Evolutionary conservation across 1,139 yeast genomes (phyloP), one percentile per base, ranked within the genome.

Genomic region (Pichia norvegensis): DNA sequence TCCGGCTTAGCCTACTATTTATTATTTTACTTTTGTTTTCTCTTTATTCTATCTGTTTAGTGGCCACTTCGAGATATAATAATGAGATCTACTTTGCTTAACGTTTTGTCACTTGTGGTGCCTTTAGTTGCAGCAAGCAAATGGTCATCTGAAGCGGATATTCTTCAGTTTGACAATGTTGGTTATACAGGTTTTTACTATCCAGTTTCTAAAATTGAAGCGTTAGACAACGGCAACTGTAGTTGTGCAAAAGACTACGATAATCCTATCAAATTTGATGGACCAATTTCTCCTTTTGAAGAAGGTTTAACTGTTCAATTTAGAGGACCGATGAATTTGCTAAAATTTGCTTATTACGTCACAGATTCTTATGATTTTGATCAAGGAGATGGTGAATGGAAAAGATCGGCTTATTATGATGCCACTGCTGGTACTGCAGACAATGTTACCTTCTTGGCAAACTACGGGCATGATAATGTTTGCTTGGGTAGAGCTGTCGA

Each of bases 281-380:
- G 92, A 37, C 64, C 73, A 47, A 75, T 79, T 64, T 69, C 88
- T 41, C 94, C 94, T 16, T 65, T 83, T 46, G 70, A 81, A 53
- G 81, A 76, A 54, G 86, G 79, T 57, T 67, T 84, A 45, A 79
- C 88, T n/a, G 85, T 83, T 31, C 94, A 84, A 63, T 76, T 83
- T 65, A 78, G 94, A 70, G 94, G 94, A 54, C 94, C 94, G 21
- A 61, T 83, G 52, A 68, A 68, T 51, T 70, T 81, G 58, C 68
- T 68, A 52, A 76, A 81, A 58, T 82, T 82, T 63, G 90, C 79
- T 43, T 84, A 72, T 52, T 83, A 81, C 65, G 64, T 73, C 21
- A 50, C 71, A 27, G 66, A 67, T 29, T 52, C 61, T 22, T 68
- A 66, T 50, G 52, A 60, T 4, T 54, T 52, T 41, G 66, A 66